These are phyloP conservation scores for Saccharata proteae DNA, from an alignment of 2,329 filamentous ascomycete genomes.

Conservation along the genomic window DNA sequence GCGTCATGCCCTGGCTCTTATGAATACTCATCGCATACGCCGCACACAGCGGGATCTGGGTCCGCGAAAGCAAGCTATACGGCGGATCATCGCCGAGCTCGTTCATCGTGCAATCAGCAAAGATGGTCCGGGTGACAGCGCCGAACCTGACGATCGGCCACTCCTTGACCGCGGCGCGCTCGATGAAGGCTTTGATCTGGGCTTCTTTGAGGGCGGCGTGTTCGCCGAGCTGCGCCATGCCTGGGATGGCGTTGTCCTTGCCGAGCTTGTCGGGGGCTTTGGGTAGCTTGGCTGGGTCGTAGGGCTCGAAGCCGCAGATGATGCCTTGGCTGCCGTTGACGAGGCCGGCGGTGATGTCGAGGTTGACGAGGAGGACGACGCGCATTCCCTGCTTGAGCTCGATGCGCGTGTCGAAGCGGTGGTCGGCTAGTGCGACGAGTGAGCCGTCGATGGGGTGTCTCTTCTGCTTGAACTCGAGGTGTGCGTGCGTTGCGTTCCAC, in stretches of 20 bases:
- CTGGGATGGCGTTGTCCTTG: too few relatives aligned
- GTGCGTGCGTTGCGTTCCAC: too few relatives aligned
- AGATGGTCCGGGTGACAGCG: slow-evolving; percentile 33
- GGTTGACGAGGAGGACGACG: slow-evolving; percentile 41
- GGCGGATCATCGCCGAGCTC: slow-evolving; percentile 35
- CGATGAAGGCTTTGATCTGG: slow-evolving; percentile 30
- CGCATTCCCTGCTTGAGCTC: slow-evolving; percentile 40
- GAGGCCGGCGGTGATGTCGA: slow-evolving; percentile 20
- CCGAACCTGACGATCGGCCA: slow-evolving; percentile 45
- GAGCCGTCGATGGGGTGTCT: too few relatives aligned
- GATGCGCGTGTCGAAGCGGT: slow-evolving; percentile 31
- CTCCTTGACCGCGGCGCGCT: slow-evolving; percentile 17
- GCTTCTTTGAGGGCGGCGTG: slow-evolving; percentile 25
- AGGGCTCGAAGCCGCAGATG: slow-evolving; percentile 25
- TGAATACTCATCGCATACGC: slow-evolving; percentile 55
- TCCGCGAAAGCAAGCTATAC: too few relatives aligned
- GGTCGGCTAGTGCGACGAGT: too few relatives aligned
- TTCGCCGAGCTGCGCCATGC: too few relatives aligned
- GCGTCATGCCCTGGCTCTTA: slow-evolving; percentile 49
- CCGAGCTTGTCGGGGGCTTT: slow-evolving; percentile 11
- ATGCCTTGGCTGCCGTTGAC: slow-evolving; percentile 25
- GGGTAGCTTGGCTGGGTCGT: slow-evolving; percentile 18
- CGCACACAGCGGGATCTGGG: slow-evolving; percentile 47
- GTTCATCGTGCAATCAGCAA: slow-evolving; percentile 38
- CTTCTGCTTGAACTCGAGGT: too few relatives aligned